phyloP scores from a whole-genome alignment of 345 rosid genomes.

The Populus pruinosa region DNA sequence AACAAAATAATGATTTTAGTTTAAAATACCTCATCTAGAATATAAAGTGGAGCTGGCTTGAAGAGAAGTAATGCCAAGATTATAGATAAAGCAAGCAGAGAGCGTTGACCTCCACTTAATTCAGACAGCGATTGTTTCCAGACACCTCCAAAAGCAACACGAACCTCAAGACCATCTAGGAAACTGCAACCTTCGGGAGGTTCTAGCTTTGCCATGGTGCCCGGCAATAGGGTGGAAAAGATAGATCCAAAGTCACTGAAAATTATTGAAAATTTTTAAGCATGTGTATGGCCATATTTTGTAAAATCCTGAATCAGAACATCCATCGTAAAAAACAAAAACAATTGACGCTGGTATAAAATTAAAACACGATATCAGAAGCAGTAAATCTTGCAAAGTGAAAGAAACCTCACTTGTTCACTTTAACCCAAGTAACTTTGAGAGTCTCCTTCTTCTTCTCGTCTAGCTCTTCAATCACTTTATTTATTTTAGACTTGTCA shows the following conservation, averaged over 20 bases:
- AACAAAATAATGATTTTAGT: background rate
- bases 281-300: background rate
- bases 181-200: constrained; percentile 87
- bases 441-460: constrained; percentile 96
- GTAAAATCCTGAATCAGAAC: constrained; percentile 1
- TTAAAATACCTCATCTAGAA: constrained; percentile 77
- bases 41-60: constrained; percentile 97
- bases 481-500: constrained; percentile 86
- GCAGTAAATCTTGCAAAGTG: background rate
- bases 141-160: constrained; percentile 91
- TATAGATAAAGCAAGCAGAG: constrained; percentile 88
- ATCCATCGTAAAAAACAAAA: constrained; percentile 3
- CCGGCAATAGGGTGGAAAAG: constrained; percentile 88
- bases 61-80: constrained; percentile 93
- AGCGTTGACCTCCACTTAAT: constrained; percentile 90
- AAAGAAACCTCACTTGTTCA: constrained; percentile 49
- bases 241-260: constrained; percentile 90
- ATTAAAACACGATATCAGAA: background rate
- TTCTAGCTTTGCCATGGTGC: constrained; percentile 83
- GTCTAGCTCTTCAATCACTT: constrained; percentile 93
- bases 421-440: constrained; percentile 93
- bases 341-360: background rate
- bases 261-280: background rate
- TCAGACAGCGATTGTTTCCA: constrained; percentile 97
- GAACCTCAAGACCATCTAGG: constrained; percentile 92